Base-by-base conservation (phyloP, 768 basidiomycete genomes). In the Trametes meyenii region DNA sequence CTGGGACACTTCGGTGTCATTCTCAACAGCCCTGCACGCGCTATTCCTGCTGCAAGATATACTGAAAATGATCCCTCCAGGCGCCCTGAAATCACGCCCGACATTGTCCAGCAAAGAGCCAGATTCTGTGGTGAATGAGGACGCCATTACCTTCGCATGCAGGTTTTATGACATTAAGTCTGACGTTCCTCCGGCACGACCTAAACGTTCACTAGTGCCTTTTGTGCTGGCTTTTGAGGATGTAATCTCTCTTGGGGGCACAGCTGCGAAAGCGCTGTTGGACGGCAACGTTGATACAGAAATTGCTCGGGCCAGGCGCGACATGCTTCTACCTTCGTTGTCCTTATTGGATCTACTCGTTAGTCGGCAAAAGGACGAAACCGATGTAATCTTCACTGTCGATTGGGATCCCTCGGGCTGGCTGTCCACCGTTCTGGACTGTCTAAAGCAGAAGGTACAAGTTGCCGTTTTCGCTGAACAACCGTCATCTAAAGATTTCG, bases 351-450 rank as follows among this genome's bases (percentile, higher is more conserved):
- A 79, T 63, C 77, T 75, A 19, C 75, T 92, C 33, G 71, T 83
- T 38, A 75, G 75, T 36, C 74, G 82, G 61, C 70, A 83, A 36
- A 75, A 76, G 36, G 65, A 62, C 35, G 65, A 66, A 46, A 66
- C 66, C 17, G 73, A 78, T 2, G 64, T 71, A 2, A 63, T 79
- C 1, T 67, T 77, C 5, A 58, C 58, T 17, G 59, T 89, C 5
- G 55, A 73, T 0, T 94, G 92, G 92, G 71, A 85, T 45, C 85
- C 91, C 5, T 68, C 73, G 0, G 69, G 74, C 26, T 97, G 94
- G 94, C 72, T 90, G 6, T 67, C 77, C 1, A 71, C 72, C 7
- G 64, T 92, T 48, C 75, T 94, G 5, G 67, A 77, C 12, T 79
- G 75, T 36, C 71, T 93, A 43, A 78, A 85, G 54, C 73, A 81